These are phyloP conservation scores for Beauveria pseudobassiana DNA, from an alignment of 2,329 filamentous ascomycete species.

Conservation along the genomic window DNA sequence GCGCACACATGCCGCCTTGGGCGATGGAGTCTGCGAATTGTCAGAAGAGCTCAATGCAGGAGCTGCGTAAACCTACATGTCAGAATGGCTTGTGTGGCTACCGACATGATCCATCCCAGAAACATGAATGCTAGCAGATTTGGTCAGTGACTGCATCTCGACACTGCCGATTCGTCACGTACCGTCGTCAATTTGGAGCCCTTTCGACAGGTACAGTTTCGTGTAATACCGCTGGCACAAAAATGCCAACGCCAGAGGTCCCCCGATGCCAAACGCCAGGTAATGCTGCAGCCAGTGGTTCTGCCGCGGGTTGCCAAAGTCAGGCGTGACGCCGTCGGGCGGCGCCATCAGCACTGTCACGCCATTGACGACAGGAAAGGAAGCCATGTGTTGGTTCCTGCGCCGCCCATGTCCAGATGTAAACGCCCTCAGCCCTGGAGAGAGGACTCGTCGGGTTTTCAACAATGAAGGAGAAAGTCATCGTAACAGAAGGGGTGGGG, in stretches of 20 bases:
- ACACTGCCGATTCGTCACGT: not conserved
- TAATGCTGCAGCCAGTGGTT: slow-evolving; percentile 18
- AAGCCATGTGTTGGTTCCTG: not conserved
- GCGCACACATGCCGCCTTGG: slow-evolving; percentile 15
- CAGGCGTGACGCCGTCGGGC: slow-evolving; percentile 20
- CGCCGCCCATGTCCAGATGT: not conserved
- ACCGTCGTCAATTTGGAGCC: slow-evolving; percentile 20
- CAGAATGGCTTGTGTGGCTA: slow-evolving; percentile 15
- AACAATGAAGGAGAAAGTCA: too few species aligned
- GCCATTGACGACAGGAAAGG: slow-evolving; percentile 19
- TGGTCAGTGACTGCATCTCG: slow-evolving; percentile 8
- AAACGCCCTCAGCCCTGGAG: too few species aligned
- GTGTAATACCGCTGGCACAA: slow-evolving; percentile 25
- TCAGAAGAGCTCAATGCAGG: too few species aligned
- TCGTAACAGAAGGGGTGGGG: too few species aligned
- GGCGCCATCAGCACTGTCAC: slow-evolving; percentile 19
- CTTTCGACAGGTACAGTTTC: slow-evolving; percentile 21
- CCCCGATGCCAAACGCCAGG: slow-evolving; percentile 20
- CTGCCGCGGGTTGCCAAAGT: slow-evolving; percentile 20
- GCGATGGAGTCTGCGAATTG: slow-evolving; percentile 12
- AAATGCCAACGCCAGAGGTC: slow-evolving; percentile 18
- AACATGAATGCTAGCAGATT: slow-evolving; percentile 19
- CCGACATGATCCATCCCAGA: slow-evolving; percentile 18
- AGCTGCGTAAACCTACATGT: slow-evolving; percentile 9
- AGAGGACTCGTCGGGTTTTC: too few species aligned